Percentiles rank a stretch among this genome's conserved stretches.
Evolutionary conservation across 495 filamentous ascomycete genomes (phyloP).

Genomic region (Sordaria brevicollis): DNA sequence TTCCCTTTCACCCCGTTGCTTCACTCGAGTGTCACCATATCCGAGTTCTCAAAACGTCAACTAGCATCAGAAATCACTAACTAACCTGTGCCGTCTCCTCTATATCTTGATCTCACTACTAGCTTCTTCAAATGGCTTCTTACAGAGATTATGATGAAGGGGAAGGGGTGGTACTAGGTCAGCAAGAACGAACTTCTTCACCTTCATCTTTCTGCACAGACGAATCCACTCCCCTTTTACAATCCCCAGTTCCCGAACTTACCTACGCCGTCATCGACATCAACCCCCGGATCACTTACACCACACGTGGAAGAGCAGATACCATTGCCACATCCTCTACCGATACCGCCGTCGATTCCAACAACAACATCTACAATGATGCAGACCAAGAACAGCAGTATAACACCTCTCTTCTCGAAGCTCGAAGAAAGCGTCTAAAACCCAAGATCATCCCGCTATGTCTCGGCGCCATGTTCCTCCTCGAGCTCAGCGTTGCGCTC

Average conservation of each 20-base stretch:
- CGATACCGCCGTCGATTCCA: neutral
- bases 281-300: neutral
- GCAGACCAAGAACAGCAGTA: neutral
- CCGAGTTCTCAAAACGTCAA: neutral
- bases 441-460: slow-evolving; percentile 15
- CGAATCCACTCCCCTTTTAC: neutral
- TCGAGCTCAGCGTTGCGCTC: slow-evolving; percentile 17
- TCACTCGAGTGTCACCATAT: neutral
- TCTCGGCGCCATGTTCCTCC: slow-evolving; percentile 15
- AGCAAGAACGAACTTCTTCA: neutral
- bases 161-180: neutral
- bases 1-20: neutral
- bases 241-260: neutral
- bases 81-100: neutral
- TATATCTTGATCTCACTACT: neutral
- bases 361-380: neutral
- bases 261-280: neutral
- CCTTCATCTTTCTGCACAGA: neutral
- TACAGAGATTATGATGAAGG: neutral
- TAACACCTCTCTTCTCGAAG: neutral
- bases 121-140: neutral
- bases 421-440: slow-evolving; percentile 5
- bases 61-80: neutral
- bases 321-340: neutral
- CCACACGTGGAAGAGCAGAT: neutral